Evolutionary conservation across 1,284 basidiomycete species (phyloP).

Genomic region (Cystobasidiaceae sp.): DNA sequence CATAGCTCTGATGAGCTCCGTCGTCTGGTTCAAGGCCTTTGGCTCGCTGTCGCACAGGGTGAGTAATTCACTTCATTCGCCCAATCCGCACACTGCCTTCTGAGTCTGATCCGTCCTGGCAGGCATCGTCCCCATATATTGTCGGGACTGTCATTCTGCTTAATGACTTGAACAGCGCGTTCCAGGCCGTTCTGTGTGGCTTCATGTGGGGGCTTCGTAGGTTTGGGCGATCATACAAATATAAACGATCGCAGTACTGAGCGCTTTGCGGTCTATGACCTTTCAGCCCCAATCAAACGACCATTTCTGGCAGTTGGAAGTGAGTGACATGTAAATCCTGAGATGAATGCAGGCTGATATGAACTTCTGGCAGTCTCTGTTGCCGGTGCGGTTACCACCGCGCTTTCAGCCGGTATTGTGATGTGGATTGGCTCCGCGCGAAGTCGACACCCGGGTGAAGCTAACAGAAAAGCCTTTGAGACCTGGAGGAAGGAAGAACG

Average conservation of each 20-base stretch:
- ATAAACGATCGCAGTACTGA: too few species aligned
- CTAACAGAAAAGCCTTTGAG: background rate
- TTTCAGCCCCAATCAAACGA: conserved; percentile 3
- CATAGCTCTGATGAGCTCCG: background rate
- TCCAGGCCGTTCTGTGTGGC: conserved; percentile 6
- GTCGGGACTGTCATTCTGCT: background rate
- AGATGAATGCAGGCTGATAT: too few species aligned
- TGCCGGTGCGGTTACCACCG: background rate
- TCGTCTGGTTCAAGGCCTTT: conserved; percentile 5
- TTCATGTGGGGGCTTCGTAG: conserved; percentile 9
- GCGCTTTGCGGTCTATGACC: too few species aligned
- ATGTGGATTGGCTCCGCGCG: background rate
- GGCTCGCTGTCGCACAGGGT: conserved; percentile 5
- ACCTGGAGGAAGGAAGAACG: background rate
- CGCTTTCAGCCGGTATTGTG: background rate
- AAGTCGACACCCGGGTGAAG: background rate
- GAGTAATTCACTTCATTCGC: background rate
- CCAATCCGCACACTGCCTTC: background rate
- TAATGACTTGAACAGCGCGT: conserved; percentile 7
- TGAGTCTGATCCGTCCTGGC: background rate
- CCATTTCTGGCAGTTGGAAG: background rate
- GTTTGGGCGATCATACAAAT: background rate
- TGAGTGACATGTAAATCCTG: background rate
- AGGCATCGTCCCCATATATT: background rate
- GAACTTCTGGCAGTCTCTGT: background rate